These are phyloP conservation scores for Lotmaria passim DNA, from an alignment of 208 protist species.

Conservation along the genomic window DNA sequence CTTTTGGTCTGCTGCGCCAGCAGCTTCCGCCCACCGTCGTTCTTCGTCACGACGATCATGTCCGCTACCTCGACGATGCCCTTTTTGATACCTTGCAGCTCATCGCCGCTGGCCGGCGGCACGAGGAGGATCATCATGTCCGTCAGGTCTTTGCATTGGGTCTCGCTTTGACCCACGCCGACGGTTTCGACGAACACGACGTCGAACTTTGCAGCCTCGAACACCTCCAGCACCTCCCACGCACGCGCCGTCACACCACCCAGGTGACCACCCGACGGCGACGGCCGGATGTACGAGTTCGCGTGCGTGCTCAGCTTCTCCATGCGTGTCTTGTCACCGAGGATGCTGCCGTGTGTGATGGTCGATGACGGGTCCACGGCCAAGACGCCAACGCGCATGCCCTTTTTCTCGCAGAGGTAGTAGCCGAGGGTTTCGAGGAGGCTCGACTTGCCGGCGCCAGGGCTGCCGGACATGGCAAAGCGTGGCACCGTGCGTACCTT, in stretches of 20 bases:
- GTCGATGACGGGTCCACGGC: constrained; percentile 94
- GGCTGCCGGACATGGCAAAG: constrained; percentile 93
- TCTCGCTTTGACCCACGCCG: constrained; percentile 93
- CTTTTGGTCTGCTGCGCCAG: constrained; percentile 53
- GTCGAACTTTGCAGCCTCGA: constrained; percentile 93
- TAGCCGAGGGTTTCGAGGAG: constrained; percentile 92
- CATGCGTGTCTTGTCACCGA: constrained; percentile 98
- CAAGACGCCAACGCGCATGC: constrained; percentile 74
- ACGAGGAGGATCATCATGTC: constrained; percentile 94
- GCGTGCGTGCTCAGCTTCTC: constrained; percentile 73
- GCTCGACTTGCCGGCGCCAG: constrained; percentile 95
- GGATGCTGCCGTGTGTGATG: constrained; percentile 90
- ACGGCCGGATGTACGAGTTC: constrained; percentile 93
- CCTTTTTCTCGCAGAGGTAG: constrained; percentile 54
- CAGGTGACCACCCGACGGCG: constrained; percentile 88
- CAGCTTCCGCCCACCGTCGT: constrained; percentile 73
- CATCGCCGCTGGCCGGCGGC: constrained; percentile 93
- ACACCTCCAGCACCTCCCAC: constrained; percentile 90
- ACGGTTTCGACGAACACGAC: constrained; percentile 96
- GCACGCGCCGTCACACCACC: constrained; percentile 92
- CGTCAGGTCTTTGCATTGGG: constrained; percentile 86
- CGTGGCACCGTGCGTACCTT: constrained; percentile 53
- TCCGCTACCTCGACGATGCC: constrained; percentile 96
- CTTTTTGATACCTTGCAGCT: constrained; percentile 94
- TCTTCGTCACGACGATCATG: constrained; percentile 95